Percentiles rank a stretch among this genome's conserved stretches.
Evolutionary conservation across 352 stramenopile species (phyloP).

Genomic region (Pythium plurisporium): DNA sequence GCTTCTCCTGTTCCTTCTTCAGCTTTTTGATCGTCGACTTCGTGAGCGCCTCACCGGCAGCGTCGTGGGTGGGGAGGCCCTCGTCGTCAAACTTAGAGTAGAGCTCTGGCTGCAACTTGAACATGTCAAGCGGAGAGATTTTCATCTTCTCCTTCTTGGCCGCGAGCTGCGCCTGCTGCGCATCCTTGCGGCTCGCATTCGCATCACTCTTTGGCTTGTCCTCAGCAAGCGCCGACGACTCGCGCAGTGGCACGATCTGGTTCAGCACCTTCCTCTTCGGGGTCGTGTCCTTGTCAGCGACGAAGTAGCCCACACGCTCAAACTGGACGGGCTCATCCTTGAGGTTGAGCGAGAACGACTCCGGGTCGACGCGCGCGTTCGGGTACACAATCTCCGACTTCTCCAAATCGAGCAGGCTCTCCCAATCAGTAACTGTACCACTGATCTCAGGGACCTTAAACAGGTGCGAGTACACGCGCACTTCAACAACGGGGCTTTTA

Average conservation of each 20-base stretch:
- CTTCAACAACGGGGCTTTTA: slow-evolving; percentile 76
- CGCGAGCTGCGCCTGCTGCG: slow-evolving; percentile 77
- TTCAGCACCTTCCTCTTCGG: slow-evolving; percentile 94
- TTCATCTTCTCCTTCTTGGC: slow-evolving; percentile 93
- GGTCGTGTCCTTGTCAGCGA: slow-evolving; percentile 93
- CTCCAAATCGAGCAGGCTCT: slow-evolving; percentile 79
- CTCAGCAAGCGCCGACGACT: slow-evolving; percentile 45
- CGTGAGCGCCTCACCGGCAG: slow-evolving; percentile 47
- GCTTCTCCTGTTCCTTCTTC: slow-evolving; percentile 87
- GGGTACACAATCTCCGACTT: slow-evolving; percentile 80
- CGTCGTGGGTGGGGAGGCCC: slow-evolving; percentile 74
- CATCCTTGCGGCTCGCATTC: slow-evolving; percentile 74
- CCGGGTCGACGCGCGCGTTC: slow-evolving; percentile 87
- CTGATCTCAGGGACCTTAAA: slow-evolving; percentile 91
- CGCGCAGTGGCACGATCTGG: slow-evolving; percentile 94
- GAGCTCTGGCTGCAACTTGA: slow-evolving; percentile 58
- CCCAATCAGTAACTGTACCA: slow-evolving; percentile 61
- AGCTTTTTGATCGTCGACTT: slow-evolving; percentile 86
- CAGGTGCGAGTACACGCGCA: slow-evolving; percentile 96
- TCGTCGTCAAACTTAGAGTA: slow-evolving; percentile 72
- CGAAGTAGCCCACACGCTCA: slow-evolving; percentile 98
- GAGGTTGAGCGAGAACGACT: slow-evolving; percentile 50
- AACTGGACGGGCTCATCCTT: slow-evolving; percentile 91
- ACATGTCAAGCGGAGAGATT: slow-evolving; percentile 80
- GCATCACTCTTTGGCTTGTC: slow-evolving; percentile 48